Conservation (phyloP, 176 grass and related monocot genomes). For the Triticum monococcum region DNA sequence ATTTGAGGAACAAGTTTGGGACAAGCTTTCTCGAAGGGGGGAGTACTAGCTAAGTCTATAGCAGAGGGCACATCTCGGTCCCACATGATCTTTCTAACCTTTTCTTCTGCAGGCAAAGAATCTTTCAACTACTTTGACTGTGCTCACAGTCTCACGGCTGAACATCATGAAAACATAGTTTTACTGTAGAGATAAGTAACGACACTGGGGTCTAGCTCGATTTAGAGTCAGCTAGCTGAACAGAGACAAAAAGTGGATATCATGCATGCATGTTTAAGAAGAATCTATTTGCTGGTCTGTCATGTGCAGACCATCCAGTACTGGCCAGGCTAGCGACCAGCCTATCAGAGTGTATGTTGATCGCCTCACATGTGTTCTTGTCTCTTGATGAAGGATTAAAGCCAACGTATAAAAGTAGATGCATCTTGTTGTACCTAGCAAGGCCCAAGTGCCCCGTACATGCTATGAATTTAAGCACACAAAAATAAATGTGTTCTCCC, state of each 20-base stretch:
- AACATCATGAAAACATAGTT: neutral
- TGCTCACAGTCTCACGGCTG: neutral
- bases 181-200: neutral
- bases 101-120: neutral
- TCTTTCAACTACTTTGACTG: neutral
- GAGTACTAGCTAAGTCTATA: too few species aligned
- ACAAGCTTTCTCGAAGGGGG: too few species aligned
- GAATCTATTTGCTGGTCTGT: neutral
- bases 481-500: neutral
- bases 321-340: neutral
- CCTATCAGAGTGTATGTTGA: slow-evolving; percentile 11
- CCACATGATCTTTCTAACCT: neutral
- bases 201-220: neutral
- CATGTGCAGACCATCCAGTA: neutral
- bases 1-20: too few species aligned
- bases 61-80: too few species aligned
- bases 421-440: neutral
- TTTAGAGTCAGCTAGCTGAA: neutral
- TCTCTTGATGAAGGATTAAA: neutral
- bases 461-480: neutral
- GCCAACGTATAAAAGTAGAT: neutral
- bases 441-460: neutral
- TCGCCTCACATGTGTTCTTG: neutral
- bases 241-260: neutral
- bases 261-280: neutral